These are phyloP conservation scores for Lecanosticta acicola DNA, from an alignment of 2,329 filamentous ascomycete species.

Conservation along the genomic window DNA sequence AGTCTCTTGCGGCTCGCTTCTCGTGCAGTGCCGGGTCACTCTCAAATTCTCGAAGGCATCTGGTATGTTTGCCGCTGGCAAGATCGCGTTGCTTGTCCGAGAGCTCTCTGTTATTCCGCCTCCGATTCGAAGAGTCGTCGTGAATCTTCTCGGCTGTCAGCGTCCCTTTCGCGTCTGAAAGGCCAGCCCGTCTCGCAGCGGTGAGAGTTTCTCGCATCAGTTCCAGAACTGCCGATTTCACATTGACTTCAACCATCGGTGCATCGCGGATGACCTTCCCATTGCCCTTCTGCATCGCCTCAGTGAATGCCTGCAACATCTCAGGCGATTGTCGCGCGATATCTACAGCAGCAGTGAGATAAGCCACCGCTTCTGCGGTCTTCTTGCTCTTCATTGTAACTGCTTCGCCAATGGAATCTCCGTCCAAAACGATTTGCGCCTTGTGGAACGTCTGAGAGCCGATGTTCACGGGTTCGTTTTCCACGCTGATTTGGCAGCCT, in stretches of 20 bases:
- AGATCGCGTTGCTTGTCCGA: not conserved
- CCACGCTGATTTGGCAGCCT: constrained; percentile 20
- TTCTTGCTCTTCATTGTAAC: constrained; percentile 33
- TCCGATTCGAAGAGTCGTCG: not conserved
- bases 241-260: constrained; percentile 24
- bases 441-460: constrained; percentile 11
- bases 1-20: constrained; percentile 28
- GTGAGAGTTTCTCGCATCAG: constrained; percentile 35
- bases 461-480: constrained; percentile 10
- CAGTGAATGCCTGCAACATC: constrained; percentile 32
- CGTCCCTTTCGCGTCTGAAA: constrained; percentile 28
- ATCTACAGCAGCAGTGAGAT: constrained; percentile 35
- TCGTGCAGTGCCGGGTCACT: constrained; percentile 14
- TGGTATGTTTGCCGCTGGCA: constrained; percentile 11
- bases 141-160: constrained; percentile 20
- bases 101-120: constrained; percentile 2
- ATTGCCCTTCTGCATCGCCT: constrained; percentile 27
- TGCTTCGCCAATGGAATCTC: constrained; percentile 21
- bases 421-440: constrained; percentile 28
- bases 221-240: constrained; percentile 30
- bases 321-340: constrained; percentile 32
- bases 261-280: constrained; percentile 32
- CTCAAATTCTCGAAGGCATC: constrained; percentile 16
- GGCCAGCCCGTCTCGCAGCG: constrained; percentile 31
- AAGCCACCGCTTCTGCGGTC: constrained; percentile 32